Evolutionary conservation across 2,329 filamentous ascomycete genomes (phyloP).

Genomic region (Aspergillus hiratsukae): DNA sequence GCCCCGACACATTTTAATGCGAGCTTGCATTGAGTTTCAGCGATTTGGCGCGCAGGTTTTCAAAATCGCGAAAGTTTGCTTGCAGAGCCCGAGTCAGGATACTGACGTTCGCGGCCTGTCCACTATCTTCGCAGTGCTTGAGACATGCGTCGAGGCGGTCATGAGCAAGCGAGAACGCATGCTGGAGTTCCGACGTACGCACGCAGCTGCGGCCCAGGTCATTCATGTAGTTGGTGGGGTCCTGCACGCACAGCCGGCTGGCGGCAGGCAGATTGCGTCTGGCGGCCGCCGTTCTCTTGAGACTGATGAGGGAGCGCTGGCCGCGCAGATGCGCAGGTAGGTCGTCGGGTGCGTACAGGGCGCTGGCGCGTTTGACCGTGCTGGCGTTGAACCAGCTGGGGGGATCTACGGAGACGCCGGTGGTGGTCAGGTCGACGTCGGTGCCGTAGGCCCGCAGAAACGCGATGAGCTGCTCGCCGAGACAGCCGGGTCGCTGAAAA

Average conservation of each 20-base stretch:
- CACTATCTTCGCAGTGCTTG: constrained; percentile 19
- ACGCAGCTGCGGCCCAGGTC: constrained; percentile 51
- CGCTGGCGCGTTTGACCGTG: constrained; percentile 12
- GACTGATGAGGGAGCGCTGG: constrained; percentile 36
- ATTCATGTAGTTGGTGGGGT: constrained; percentile 55
- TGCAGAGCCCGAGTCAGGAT: constrained; percentile 23
- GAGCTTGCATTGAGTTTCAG: constrained; percentile 1
- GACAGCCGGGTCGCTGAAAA: constrained; percentile 24
- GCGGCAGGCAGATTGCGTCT: constrained; percentile 22
- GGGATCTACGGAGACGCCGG: constrained; percentile 50
- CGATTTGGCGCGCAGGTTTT: constrained; percentile 11
- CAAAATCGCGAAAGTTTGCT: constrained; percentile 29
- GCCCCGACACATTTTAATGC: background rate
- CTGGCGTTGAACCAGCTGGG: constrained; percentile 37
- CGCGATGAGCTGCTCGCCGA: constrained; percentile 43
- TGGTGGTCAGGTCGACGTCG: constrained; percentile 41
- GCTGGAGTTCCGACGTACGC: constrained; percentile 48
- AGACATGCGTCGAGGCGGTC: constrained; percentile 21
- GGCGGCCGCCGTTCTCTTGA: constrained; percentile 29
- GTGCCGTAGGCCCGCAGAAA: constrained; percentile 49
- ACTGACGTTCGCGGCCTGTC: constrained; percentile 5
- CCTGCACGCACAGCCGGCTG: constrained; percentile 52
- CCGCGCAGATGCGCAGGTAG: constrained; percentile 30
- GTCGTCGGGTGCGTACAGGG: constrained; percentile 5
- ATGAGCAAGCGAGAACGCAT: constrained; percentile 35